Conservation (phyloP, 192 early-diverging fungal species). For the Thamnidium elegans region DNA sequence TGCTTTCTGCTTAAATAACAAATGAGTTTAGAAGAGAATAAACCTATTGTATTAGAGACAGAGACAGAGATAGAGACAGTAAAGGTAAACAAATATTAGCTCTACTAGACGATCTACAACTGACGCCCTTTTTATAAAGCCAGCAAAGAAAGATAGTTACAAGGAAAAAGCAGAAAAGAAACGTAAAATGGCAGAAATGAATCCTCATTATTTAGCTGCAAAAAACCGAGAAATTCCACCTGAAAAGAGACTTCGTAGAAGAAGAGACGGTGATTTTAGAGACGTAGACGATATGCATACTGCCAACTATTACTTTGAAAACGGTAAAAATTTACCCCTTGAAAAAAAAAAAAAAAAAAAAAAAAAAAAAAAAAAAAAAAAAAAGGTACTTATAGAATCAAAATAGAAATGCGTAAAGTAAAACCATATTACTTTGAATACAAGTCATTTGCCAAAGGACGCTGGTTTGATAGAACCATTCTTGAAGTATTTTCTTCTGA, state of each 20-base stretch:
- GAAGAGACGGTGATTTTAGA: conserved; percentile 27
- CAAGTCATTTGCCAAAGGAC: conserved; percentile 80
- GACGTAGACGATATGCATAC: conserved; percentile 40
- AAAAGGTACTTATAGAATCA: not conserved
- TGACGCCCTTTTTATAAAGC: too few relatives aligned
- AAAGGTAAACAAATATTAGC: too few relatives aligned
- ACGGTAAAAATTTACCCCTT: conserved; percentile 39
- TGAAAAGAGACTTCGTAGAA: conserved; percentile 9
- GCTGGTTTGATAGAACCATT: conserved; percentile 79
- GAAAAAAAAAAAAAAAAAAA: not conserved
- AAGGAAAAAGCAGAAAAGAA: not conserved
- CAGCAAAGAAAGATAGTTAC: too few relatives aligned
- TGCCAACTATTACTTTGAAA: conserved; percentile 57
- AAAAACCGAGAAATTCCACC: not conserved
- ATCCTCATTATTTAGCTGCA: not conserved
- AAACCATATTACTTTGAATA: conserved; percentile 83
- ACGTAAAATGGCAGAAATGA: not conserved
- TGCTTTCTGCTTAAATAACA: too few relatives aligned
- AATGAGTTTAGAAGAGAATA: too few relatives aligned
- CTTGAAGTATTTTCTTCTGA: conserved; percentile 82
- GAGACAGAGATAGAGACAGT: too few relatives aligned
- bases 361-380: not conserved
- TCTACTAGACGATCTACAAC: too few relatives aligned
- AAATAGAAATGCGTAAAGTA: conserved; percentile 73
- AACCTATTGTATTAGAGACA: too few relatives aligned